Percentiles rank a stretch among this genome's conserved stretches.
Evolutionary conservation across 2,329 filamentous ascomycete genomes (phyloP).

Genomic region (Nemania abortiva): DNA sequence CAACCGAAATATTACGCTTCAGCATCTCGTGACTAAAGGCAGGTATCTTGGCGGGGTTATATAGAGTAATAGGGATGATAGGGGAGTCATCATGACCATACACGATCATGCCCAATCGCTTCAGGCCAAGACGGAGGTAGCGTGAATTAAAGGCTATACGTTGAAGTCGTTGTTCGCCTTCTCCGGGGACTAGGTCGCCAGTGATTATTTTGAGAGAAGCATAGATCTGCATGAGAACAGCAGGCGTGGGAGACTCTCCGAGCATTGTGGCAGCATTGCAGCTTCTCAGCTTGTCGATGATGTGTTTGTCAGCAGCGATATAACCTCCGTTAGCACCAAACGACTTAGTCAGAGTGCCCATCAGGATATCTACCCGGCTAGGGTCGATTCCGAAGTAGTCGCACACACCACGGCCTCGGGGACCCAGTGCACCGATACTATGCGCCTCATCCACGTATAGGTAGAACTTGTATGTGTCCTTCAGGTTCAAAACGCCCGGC

Average conservation of each 20-base stretch:
- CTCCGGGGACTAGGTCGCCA: slow-evolving; percentile 87
- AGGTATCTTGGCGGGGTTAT: slow-evolving; percentile 98
- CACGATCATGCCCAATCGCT: slow-evolving; percentile 95
- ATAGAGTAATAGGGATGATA: slow-evolving; percentile 93
- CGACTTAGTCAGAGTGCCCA: slow-evolving; percentile 98
- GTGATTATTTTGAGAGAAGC: slow-evolving; percentile 88
- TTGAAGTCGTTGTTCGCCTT: slow-evolving; percentile 95
- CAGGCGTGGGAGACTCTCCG: slow-evolving; percentile 88
- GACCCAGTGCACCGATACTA: slow-evolving; percentile 92
- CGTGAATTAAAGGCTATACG: slow-evolving; percentile 98
- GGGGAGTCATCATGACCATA: slow-evolving; percentile 98
- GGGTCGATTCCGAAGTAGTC: slow-evolving; percentile 97
- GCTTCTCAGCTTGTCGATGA: slow-evolving; percentile 90
- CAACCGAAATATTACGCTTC: slow-evolving; percentile 95
- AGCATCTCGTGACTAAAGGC: slow-evolving; percentile 99
- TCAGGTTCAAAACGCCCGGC: slow-evolving; percentile 86
- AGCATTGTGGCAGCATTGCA: slow-evolving; percentile 89
- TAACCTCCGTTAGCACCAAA: slow-evolving; percentile 99
- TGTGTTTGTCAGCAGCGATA: slow-evolving; percentile 86
- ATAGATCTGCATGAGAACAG: slow-evolving; percentile 90
- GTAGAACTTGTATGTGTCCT: slow-evolving; percentile 96
- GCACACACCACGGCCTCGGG: slow-evolving; percentile 89
- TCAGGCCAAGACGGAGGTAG: slow-evolving; percentile 96
- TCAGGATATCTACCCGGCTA: slow-evolving; percentile 89
- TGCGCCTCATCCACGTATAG: slow-evolving; percentile 97